Base-by-base conservation (phyloP, 2,329 filamentous ascomycete genomes). In the Colletotrichum paranaense region DNA sequence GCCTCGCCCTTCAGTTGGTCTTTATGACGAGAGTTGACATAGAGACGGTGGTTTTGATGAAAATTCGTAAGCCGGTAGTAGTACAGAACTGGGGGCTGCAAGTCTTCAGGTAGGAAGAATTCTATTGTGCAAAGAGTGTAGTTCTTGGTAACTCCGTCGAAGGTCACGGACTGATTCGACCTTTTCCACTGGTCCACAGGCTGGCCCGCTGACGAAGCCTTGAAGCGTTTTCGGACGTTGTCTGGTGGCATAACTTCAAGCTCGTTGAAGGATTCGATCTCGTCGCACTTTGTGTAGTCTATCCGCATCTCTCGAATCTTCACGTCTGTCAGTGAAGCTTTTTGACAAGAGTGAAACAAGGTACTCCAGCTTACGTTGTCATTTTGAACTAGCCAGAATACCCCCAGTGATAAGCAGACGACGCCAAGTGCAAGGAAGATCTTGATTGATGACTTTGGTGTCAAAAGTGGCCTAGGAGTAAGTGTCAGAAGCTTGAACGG, bases 171-270 rank as follows among this genome's bases (percentile, higher is more conserved):
- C 8, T 28, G 22, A 52, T 67, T 67, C 5, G 56, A 60, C 2
- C 65, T 5, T 19, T 67, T 67, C 65, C 65, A 67, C 28, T 53
- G 65, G 9, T 67, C 65, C 8, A 67, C 56, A 2, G 30, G 5
- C 42, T 60, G 65, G 7, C 65, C 65, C 2, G 56, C 65, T 4
- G 65, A 67, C 6, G 56, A 67, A 12, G 65, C 42, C 57, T 67
- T 67, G 30, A 67, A 55, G 12, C 35, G 38, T 6, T 67, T 67
- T 6, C n/a, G 8, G 16, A 67, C 56, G 12, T 67, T 67, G 5
- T 67, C 22, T 35, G 65, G 65, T 19, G 65, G 65, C 42, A 67
- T 60, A 19, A 67, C 56, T 42, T 67, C 65, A n/a, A 67, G 65
- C 30, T 62, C n/a, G 56, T 67, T 22, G 28, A 62, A 67, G 1